These are phyloP conservation scores for Trichoderma pleuroti DNA, from an alignment of 2,329 filamentous ascomycete genomes.

Conservation along the genomic window DNA sequence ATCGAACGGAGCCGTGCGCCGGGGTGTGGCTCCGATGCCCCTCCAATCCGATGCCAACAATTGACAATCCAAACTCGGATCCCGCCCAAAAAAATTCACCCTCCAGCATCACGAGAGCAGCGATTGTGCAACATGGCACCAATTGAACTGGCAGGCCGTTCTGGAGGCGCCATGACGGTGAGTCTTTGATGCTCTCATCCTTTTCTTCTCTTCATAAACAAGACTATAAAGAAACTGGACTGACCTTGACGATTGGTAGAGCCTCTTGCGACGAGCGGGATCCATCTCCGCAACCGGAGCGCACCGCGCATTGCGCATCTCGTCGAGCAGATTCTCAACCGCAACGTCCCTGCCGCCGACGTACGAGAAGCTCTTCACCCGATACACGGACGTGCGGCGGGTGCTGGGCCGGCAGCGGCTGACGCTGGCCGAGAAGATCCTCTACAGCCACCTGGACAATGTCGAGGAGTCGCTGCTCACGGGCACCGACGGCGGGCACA, in stretches of 20 bases:
- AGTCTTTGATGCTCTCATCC: constrained; percentile 2
- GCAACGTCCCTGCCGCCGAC: constrained; percentile 57
- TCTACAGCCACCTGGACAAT: constrained; percentile 92
- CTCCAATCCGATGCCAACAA: constrained; percentile 36
- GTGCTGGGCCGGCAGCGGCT: constrained; percentile 67
- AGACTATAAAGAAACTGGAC: constrained; percentile 5
- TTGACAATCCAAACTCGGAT: constrained; percentile 30
- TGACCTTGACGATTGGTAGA: constrained; percentile 28
- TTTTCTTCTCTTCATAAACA: neutral
- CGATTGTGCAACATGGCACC: constrained; percentile 42
- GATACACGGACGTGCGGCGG: constrained; percentile 69
- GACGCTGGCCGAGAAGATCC: constrained; percentile 94
- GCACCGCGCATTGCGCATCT: constrained; percentile 18
- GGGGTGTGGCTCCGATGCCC: neutral
- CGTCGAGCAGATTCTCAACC: constrained; percentile 38
- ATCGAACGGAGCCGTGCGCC: neutral
- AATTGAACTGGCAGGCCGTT: constrained; percentile 49
- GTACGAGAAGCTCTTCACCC: constrained; percentile 76
- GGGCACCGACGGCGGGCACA: constrained; percentile 76
- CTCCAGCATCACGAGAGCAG: constrained; percentile 22
- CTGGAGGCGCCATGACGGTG: constrained; percentile 48
- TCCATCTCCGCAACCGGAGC: constrained; percentile 26
- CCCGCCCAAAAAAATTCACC: constrained; percentile 28
- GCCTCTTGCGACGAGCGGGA: constrained; percentile 36
- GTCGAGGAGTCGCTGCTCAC: constrained; percentile 82